Base-by-base conservation (phyloP, 2,329 filamentous ascomycete genomes). In the Chaetomiaceae sp. region DNA sequence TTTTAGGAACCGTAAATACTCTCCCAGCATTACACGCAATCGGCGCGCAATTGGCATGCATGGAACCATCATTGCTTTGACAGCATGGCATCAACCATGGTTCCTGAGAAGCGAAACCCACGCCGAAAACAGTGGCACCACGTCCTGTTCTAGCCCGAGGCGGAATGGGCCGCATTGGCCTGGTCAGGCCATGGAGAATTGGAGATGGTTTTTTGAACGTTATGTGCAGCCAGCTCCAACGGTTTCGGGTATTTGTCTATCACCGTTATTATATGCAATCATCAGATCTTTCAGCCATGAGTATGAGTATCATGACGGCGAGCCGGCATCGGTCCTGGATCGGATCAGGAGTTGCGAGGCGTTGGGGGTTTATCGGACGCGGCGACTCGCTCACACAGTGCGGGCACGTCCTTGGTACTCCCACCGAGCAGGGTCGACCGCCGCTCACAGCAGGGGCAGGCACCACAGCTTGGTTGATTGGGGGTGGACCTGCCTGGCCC, bases 271-370 rank as follows among this genome's bases (percentile, higher is more conserved):
- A n/a, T n/a, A n/a, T n/a, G n/a, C n/a, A n/a, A n/a, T n/a, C n/a
- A n/a, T n/a, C n/a, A n/a, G n/a, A n/a, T 19, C 20, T 40, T 40
- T 12, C 20, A 20, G 37, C 9, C 2, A 22, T 4, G 20, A 11
- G n/a, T 37, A 15, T 19, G 15, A 15, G 34, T 4, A 14, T 15
- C 31, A 15, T 14, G 31, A 27, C 1, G 19, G 23, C 23, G 6
- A 20, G 40, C 52, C 53, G 53, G 53, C 53, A 55, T 51, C 53
- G 53, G 53, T 38, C 38, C 33, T 25, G 15, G 37, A 47, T 51
- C 36, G 40, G 47, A 47, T 45, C 23, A 27, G 25, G 9, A 7
- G 8, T 40, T 11, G 36, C 5, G 22, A 4, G 38, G 3, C 6
- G 27, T 3, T 51, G 12, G n/a, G n/a, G 31, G 22, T 15, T 42